A percentile compares a stretch with the other conserved stretches of the same genome.
These are phyloP conservation scores for Escovopsis weberi DNA, from an alignment of 2,329 filamentous ascomycete genomes.

Conservation along the genomic window DNA sequence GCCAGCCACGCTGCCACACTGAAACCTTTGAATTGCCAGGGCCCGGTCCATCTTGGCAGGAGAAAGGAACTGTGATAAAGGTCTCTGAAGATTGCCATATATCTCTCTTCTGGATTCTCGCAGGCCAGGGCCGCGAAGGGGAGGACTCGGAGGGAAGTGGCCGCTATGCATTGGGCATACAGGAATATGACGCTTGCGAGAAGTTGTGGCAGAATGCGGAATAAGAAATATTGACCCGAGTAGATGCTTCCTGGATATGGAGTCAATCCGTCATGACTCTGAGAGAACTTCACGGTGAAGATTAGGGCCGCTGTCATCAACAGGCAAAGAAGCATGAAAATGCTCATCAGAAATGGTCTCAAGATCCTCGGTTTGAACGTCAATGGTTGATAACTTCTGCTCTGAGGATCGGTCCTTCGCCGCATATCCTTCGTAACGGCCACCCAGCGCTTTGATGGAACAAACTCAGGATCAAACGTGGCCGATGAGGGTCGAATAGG, in stretches of 20 bases:
- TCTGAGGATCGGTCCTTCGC: conserved; percentile 23
- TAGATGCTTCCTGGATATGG: conserved; percentile 52
- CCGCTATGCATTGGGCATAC: conserved; percentile 62
- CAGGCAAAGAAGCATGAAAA: conserved; percentile 46
- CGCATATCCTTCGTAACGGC: conserved; percentile 20
- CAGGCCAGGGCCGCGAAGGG: conserved; percentile 70
- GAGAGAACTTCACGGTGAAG: conserved; percentile 57
- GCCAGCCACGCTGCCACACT: conserved; percentile 61
- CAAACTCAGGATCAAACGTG: conserved; percentile 2
- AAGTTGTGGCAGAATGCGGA: conserved; percentile 71
- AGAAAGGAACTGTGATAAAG: conserved; percentile 57
- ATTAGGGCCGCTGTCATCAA: conserved; percentile 60
- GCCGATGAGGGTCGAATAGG: conserved; percentile 1
- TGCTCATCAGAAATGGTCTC: conserved; percentile 47
- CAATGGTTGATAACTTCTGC: conserved; percentile 33
- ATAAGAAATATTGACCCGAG: conserved; percentile 66
- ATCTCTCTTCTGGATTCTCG: conserved; percentile 41
- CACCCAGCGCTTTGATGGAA: conserved; percentile 14
- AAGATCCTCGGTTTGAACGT: conserved; percentile 60
- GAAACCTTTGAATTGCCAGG: conserved; percentile 51
- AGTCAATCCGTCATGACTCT: conserved; percentile 47
- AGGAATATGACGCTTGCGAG: conserved; percentile 57
- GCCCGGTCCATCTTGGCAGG: conserved; percentile 43
- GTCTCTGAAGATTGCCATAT: conserved; percentile 51
- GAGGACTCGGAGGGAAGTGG: conserved; percentile 58